These are phyloP conservation scores for Fusarium musae DNA, from an alignment of 2,329 filamentous ascomycete genomes.

Conservation along the genomic window DNA sequence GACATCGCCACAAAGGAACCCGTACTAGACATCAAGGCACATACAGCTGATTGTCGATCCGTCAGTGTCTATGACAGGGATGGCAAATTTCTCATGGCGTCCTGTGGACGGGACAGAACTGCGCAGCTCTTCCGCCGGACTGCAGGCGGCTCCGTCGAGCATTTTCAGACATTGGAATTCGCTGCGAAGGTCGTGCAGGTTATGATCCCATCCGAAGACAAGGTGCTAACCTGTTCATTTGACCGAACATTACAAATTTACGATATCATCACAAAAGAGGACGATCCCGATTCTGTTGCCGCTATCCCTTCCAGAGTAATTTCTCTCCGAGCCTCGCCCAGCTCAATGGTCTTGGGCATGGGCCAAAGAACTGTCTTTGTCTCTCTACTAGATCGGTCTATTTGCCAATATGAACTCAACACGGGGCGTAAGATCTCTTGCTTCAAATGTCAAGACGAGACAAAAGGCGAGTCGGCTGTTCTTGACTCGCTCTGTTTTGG, in stretches of 20 bases:
- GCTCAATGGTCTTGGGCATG: conserved; percentile 80
- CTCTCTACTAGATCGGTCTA: conserved; percentile 68
- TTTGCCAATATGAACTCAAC: conserved; percentile 70
- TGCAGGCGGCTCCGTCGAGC: conserved; percentile 69
- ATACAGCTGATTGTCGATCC: conserved; percentile 85
- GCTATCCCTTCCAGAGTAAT: conserved; percentile 83
- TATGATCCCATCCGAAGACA: conserved; percentile 79
- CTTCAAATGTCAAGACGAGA: conserved; percentile 87
- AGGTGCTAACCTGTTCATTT: conserved; percentile 84
- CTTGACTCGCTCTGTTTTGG: conserved; percentile 79
- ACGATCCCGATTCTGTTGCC: conserved; percentile 72
- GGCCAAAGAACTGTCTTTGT: conserved; percentile 70
- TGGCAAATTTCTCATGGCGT: conserved; percentile 76
- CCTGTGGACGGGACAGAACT: conserved; percentile 89
- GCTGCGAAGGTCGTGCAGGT: conserved; percentile 82
- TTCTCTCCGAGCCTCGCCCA: conserved; percentile 84
- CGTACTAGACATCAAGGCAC: conserved; percentile 81
- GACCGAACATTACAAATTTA: conserved; percentile 89
- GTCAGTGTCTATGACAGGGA: conserved; percentile 77
- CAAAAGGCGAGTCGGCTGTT: conserved; percentile 82
- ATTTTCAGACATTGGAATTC: conserved; percentile 95
- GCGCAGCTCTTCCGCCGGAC: conserved; percentile 84
- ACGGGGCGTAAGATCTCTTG: conserved; percentile 75
- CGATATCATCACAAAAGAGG: conserved; percentile 77
- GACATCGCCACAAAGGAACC: conserved; percentile 70